A percentile compares a stretch with the other conserved stretches of the same genome.
Conservation (phyloP, 2,329 filamentous ascomycete species). For the Xylaria sp. region DNA sequence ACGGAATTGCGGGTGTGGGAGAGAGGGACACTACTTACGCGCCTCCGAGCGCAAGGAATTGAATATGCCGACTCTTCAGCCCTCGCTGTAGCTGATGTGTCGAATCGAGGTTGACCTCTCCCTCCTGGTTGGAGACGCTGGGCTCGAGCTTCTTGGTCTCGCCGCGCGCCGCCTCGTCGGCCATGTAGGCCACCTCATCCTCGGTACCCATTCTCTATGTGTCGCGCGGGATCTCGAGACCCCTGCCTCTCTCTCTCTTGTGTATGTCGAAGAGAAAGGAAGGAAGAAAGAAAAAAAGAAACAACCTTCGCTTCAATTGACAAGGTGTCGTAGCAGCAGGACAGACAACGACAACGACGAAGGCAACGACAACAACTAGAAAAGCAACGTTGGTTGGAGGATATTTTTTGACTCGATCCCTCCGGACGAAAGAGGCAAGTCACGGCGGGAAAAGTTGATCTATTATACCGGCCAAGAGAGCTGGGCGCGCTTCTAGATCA, state of each 20-base stretch:
- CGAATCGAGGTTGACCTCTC: conserved; percentile 39
- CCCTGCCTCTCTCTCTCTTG: too few species aligned
- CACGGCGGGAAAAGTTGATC: neutral
- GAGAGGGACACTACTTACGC: conserved; percentile 37
- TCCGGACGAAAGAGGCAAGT: too few species aligned
- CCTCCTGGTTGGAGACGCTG: conserved; percentile 26
- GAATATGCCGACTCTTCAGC: conserved; percentile 62
- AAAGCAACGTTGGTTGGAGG: too few species aligned
- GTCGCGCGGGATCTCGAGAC: neutral
- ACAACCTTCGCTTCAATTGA: too few species aligned
- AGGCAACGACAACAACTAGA: too few species aligned
- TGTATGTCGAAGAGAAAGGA: neutral
- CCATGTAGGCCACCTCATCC: conserved; percentile 19
- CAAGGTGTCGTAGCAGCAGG: too few species aligned
- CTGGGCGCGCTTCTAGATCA: too few species aligned
- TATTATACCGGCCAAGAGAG: neutral
- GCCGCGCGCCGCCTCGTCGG: conserved; percentile 24
- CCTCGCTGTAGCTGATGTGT: conserved; percentile 54
- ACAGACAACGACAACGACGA: too few species aligned
- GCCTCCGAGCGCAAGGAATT: conserved; percentile 60
- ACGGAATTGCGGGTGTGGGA: neutral
- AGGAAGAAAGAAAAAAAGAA: too few species aligned
- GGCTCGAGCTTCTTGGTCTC: conserved; percentile 30
- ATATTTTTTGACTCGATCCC: too few species aligned
- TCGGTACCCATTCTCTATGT: conserved; percentile 14